Conservation (phyloP, 495 filamentous ascomycete genomes). For the Lepidopterella palustris region DNA sequence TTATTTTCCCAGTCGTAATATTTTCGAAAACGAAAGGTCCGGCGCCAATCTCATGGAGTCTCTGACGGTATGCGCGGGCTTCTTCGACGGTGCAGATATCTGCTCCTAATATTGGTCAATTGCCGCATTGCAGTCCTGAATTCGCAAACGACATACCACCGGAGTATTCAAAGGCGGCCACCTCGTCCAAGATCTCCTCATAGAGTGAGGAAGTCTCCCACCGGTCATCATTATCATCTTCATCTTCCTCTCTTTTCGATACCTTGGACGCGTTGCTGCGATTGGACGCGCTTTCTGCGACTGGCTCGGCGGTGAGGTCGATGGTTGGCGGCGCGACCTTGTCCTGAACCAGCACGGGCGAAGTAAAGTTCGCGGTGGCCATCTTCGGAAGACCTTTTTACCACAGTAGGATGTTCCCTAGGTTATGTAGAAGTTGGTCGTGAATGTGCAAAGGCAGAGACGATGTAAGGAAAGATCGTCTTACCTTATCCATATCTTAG, state of each 20-base stretch:
- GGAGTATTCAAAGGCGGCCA: slow-evolving; percentile 39
- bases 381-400: background rate
- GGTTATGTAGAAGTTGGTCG: background rate
- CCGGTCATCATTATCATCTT: slow-evolving; percentile 54
- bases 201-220: slow-evolving; percentile 65
- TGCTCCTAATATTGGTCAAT: slow-evolving; percentile 7
- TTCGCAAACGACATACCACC: slow-evolving; percentile 19
- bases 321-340: background rate
- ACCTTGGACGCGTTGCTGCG: background rate
- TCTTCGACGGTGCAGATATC: slow-evolving; percentile 71
- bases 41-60: slow-evolving; percentile 67
- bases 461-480: too few relatives aligned
- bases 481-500: too few relatives aligned
- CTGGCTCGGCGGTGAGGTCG: background rate
- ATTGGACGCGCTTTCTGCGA: background rate
- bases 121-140: background rate
- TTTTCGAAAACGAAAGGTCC: slow-evolving; percentile 68
- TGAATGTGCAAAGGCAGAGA: too few relatives aligned
- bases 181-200: slow-evolving; percentile 58
- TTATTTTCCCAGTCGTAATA: slow-evolving; percentile 58
- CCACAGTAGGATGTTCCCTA: background rate
- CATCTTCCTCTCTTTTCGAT: slow-evolving; percentile 18
- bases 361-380: background rate
- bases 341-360: background rate
- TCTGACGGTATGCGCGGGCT: slow-evolving; percentile 57